A percentile compares a stretch with the other conserved stretches of the same genome.
Conservation (phyloP, 2,329 filamentous ascomycete genomes). For the Rhinocladiella similis region DNA sequence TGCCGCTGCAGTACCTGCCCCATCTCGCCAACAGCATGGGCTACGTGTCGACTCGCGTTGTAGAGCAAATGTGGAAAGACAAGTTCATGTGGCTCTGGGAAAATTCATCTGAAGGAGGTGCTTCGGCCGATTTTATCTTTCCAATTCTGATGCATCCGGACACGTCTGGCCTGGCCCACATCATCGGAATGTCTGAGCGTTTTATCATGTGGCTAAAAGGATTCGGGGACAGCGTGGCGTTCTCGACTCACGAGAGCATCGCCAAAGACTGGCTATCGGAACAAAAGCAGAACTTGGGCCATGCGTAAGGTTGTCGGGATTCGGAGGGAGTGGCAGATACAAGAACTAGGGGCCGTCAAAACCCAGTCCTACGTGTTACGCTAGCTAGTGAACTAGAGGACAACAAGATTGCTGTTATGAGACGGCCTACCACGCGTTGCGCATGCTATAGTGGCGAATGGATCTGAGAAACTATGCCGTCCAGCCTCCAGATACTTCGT, state of each 20-base stretch:
- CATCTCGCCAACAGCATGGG: slow-evolving; percentile 48
- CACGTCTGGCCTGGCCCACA: slow-evolving; percentile 61
- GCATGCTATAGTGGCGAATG: too few species aligned
- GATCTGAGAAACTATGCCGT: too few species aligned
- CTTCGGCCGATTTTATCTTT: slow-evolving; percentile 43
- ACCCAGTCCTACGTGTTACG: too few species aligned
- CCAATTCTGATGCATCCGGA: slow-evolving; percentile 58
- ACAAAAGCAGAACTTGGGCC: slow-evolving; percentile 9
- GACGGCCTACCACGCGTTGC: too few species aligned
- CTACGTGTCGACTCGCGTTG: slow-evolving; percentile 48
- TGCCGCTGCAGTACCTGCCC: slow-evolving; percentile 49
- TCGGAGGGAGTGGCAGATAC: too few species aligned
- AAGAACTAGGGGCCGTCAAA: too few species aligned
- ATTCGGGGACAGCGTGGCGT: slow-evolving; percentile 48
- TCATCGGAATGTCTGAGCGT: slow-evolving; percentile 58
- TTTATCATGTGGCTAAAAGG: slow-evolving; percentile 53
- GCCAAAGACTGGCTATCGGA: slow-evolving; percentile 40
- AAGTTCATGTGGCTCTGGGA: slow-evolving; percentile 46
- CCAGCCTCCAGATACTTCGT: too few species aligned
- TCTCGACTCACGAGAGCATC: slow-evolving; percentile 45
- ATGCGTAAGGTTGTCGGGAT: not conserved
- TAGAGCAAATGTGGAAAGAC: slow-evolving; percentile 55
- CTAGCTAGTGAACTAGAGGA: too few species aligned
- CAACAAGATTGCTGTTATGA: too few species aligned
- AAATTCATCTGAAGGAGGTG: slow-evolving; percentile 31